A percentile compares a stretch with the other conserved stretches of the same genome.
Evolutionary conservation across 176 grass and related monocot genomes (phyloP).

Genomic region (Melocanna baccifera): DNA sequence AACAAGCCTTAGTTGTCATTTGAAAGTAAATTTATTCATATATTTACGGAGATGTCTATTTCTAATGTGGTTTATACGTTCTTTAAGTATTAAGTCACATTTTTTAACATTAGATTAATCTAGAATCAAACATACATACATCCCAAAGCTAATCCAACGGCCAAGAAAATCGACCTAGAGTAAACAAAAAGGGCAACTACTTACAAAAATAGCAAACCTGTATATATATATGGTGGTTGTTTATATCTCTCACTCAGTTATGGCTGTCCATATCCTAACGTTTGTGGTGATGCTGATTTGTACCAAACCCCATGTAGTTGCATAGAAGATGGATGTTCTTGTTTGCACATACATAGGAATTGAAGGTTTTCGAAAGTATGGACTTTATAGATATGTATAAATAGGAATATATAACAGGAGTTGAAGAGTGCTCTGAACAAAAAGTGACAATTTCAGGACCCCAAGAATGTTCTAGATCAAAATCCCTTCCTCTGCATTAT

Average conservation of each 20-base stretch:
- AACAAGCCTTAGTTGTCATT: background rate
- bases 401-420: background rate
- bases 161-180: background rate
- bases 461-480: background rate
- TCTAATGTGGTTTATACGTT: background rate
- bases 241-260: background rate
- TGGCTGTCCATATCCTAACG: background rate
- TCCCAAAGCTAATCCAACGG: background rate
- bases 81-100: background rate
- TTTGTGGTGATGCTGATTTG: background rate
- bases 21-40: background rate
- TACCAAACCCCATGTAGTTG: background rate
- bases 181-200: background rate
- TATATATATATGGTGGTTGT: background rate
- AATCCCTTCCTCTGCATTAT: conserved; percentile 1
- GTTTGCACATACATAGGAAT: background rate
- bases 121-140: background rate
- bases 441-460: background rate
- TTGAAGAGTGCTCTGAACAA: background rate
- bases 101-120: background rate
- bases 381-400: background rate
- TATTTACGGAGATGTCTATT: background rate
- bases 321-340: background rate
- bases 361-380: background rate
- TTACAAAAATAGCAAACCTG: background rate